Evolutionary conservation across 371 early-diverging fungal genomes (phyloP).

Genomic region (Gilbertella persicaria): DNA sequence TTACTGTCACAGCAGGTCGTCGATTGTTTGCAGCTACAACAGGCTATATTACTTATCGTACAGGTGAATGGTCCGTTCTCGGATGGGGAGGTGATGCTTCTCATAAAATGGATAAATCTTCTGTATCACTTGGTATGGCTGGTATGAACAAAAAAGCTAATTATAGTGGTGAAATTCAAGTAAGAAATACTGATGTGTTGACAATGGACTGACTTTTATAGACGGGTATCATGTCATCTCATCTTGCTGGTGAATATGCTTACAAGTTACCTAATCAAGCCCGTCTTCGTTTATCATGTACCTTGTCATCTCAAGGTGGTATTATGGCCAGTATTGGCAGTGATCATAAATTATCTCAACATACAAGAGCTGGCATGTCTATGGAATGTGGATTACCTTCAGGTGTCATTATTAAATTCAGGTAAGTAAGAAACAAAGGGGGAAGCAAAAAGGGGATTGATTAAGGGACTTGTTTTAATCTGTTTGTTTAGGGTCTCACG

Average conservation of each 20-base stretch:
- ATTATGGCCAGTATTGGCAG: slow-evolving; percentile 56
- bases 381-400: slow-evolving; percentile 75
- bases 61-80: slow-evolving; percentile 73
- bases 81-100: slow-evolving; percentile 61
- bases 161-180: slow-evolving; percentile 63
- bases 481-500: slow-evolving; percentile 63
- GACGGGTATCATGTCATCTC: slow-evolving; percentile 54
- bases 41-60: slow-evolving; percentile 77
- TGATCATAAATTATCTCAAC: slow-evolving; percentile 64
- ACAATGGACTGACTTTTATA: slow-evolving; percentile 5
- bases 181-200: slow-evolving; percentile 13
- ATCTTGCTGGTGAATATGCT: slow-evolving; percentile 49
- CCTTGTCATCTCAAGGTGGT: slow-evolving; percentile 56
- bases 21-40: slow-evolving; percentile 61
- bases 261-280: slow-evolving; percentile 40
- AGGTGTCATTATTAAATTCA: slow-evolving; percentile 74
- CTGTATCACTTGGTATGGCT: slow-evolving; percentile 64
- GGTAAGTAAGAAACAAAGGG: slow-evolving; percentile 38
- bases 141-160: slow-evolving; percentile 49
- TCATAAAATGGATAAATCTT: slow-evolving; percentile 57
- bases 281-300: slow-evolving; percentile 36
- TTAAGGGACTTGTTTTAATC: background rate
- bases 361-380: slow-evolving; percentile 72
- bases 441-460: slow-evolving; percentile 2
- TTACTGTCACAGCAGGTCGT: slow-evolving; percentile 68